Conservation (phyloP, 2,329 filamentous ascomycete species). For the Byssochlamys sp. region DNA sequence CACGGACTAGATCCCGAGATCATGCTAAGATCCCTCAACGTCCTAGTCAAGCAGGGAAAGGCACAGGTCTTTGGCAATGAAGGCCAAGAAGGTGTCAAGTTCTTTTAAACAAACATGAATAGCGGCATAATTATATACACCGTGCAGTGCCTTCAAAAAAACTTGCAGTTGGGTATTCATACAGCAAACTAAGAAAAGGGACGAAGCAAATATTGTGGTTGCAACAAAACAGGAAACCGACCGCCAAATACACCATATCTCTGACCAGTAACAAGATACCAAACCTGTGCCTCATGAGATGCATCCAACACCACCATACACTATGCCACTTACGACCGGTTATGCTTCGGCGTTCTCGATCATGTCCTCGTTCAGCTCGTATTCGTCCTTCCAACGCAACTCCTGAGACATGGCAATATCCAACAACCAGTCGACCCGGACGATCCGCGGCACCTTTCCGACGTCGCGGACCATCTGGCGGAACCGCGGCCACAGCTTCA, state of each 20-base stretch:
- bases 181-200: not conserved
- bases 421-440: conserved; percentile 79
- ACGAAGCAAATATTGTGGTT: not conserved
- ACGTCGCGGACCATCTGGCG: conserved; percentile 66
- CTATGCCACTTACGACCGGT: conserved; percentile 7
- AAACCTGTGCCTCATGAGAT: not conserved
- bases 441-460: conserved; percentile 70
- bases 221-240: not conserved
- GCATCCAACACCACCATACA: conserved; percentile 1
- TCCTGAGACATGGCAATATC: conserved; percentile 83
- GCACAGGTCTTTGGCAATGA: conserved; percentile 88
- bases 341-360: conserved; percentile 14
- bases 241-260: not conserved
- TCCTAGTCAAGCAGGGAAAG: conserved; percentile 80
- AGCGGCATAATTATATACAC: conserved; percentile 1
- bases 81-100: conserved; percentile 86
- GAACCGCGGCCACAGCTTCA: conserved; percentile 69
- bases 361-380: conserved; percentile 36
- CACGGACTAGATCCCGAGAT: conserved; percentile 79
- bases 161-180: not conserved
- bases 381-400: conserved; percentile 57
- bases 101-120: conserved; percentile 55
- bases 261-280: not conserved
- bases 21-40: conserved; percentile 65
- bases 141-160: conserved; percentile 1